phyloP scores from a whole-genome alignment of 768 basidiomycete genomes.

The Rhodotorula kratochvilovae region DNA sequence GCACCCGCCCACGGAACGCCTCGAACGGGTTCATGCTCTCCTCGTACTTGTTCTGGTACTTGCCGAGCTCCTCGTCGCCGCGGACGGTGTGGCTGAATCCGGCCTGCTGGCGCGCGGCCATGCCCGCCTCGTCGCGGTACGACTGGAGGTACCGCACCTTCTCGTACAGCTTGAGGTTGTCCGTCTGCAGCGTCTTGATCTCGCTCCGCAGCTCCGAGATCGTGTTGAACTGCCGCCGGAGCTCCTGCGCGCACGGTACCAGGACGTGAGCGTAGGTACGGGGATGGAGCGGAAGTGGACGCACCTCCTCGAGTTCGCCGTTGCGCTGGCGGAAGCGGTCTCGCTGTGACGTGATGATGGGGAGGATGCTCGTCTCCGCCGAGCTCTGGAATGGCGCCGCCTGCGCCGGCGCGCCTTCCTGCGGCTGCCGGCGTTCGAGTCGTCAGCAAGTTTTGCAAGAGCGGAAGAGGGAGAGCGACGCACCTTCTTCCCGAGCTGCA shows the following conservation, averaged over 20 bases:
- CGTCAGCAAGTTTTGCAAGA: too few relatives aligned
- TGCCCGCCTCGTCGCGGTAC: constrained; percentile 69
- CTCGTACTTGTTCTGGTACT: constrained; percentile 86
- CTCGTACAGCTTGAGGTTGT: constrained; percentile 96
- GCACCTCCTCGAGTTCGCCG: constrained; percentile 89
- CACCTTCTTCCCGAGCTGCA: constrained; percentile 64
- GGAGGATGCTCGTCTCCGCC: constrained; percentile 90
- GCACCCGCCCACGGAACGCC: constrained; percentile 86
- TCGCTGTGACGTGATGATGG: constrained; percentile 93
- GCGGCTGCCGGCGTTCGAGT: background rate
- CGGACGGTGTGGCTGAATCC: constrained; percentile 35
- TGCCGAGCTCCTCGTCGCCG: constrained; percentile 68
- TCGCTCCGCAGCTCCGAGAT: constrained; percentile 91
- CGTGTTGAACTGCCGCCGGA: constrained; percentile 88
- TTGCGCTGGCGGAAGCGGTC: constrained; percentile 97
- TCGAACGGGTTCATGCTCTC: constrained; percentile 98
- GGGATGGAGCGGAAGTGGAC: constrained; percentile 6
- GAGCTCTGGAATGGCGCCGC: constrained; percentile 65
- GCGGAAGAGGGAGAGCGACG: background rate
- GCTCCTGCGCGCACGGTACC: constrained; percentile 57
- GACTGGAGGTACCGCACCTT: constrained; percentile 99
- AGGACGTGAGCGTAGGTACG: background rate
- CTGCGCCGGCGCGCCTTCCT: background rate
- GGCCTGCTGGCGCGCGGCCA: constrained; percentile 53
- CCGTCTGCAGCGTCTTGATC: constrained; percentile 82